These are phyloP conservation scores for Aspergillus sclerotioniger DNA, from an alignment of 495 filamentous ascomycete genomes.

Conservation along the genomic window DNA sequence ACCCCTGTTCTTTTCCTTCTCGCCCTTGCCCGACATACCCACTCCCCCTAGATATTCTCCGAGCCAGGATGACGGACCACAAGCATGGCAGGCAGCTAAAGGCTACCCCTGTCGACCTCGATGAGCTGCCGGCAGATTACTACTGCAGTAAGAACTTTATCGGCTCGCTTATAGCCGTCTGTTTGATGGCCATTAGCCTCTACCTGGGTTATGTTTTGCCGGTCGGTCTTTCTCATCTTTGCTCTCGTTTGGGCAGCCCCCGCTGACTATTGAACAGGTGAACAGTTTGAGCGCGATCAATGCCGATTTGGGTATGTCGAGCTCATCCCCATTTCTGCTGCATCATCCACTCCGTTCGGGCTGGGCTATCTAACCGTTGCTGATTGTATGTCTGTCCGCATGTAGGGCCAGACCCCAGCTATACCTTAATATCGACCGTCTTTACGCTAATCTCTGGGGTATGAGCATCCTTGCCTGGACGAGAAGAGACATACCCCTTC, in stretches of 20 bases:
- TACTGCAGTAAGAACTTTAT: constrained; percentile 24
- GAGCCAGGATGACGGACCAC: not conserved
- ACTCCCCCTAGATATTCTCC: not conserved
- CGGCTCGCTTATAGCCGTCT: constrained; percentile 21
- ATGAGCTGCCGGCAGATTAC: constrained; percentile 21
- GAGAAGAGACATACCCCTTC: not conserved
- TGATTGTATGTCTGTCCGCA: not conserved
- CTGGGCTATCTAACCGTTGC: not conserved
- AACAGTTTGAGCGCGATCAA: constrained; percentile 9
- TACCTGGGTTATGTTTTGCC: constrained; percentile 24
- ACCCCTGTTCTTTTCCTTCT: not conserved
- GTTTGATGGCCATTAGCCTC: constrained; percentile 24
- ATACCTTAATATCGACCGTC: constrained; percentile 5
- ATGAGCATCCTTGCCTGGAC: not conserved
- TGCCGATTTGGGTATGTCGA: not conserved
- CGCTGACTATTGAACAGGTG: not conserved
- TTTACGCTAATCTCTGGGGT: constrained; percentile 2
- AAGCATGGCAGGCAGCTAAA: not conserved
- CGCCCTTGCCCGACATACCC: not conserved
- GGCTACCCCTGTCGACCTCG: constrained; percentile 7
- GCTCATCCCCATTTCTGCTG: not conserved
- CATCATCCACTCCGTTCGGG: not conserved
- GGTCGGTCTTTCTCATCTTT: not conserved
- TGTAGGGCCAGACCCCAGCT: constrained; percentile 5
- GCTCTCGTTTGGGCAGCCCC: not conserved